phyloP scores from a whole-genome alignment of 108 stramenopile species.

The Poteriospumella lacustris region DNA sequence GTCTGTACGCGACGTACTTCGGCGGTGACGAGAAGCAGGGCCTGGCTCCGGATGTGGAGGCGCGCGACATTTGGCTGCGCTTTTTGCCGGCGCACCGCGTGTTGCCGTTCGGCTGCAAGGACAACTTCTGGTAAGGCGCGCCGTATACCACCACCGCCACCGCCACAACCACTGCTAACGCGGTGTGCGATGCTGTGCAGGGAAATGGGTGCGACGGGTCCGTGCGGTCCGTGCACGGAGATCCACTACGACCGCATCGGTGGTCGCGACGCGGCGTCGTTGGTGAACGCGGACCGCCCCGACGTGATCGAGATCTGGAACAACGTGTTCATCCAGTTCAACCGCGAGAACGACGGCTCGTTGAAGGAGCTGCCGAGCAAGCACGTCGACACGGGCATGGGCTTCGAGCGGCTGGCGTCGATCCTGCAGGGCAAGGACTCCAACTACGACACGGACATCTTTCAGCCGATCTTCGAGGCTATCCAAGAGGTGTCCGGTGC shows the following conservation, averaged over 20 bases:
- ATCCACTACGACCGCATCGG: slow-evolving; percentile 98
- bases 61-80: slow-evolving; percentile 78
- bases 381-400: slow-evolving; percentile 99
- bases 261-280: slow-evolving; percentile 76
- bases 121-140: slow-evolving; percentile 94
- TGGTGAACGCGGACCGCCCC: slow-evolving; percentile 92
- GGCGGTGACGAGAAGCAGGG: slow-evolving; percentile 82
- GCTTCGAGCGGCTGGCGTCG: slow-evolving; percentile 89
- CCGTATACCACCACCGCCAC: too few species aligned
- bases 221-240: slow-evolving; percentile 96
- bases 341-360: slow-evolving; percentile 80
- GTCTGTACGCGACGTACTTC: slow-evolving; percentile 97
- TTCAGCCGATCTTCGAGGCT: slow-evolving; percentile 85
- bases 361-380: slow-evolving; percentile 78
- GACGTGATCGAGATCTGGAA: slow-evolving; percentile 94
- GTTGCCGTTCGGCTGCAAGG: slow-evolving; percentile 70
- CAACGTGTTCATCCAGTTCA: slow-evolving; percentile 98
- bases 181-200: slow-evolving; percentile 5
- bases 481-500: slow-evolving; percentile 75
- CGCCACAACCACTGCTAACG: too few species aligned
- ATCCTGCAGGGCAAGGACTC: slow-evolving; percentile 87
- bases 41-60: slow-evolving; percentile 79
- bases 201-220: slow-evolving; percentile 99
- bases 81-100: slow-evolving; percentile 83
- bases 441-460: slow-evolving; percentile 98